A percentile compares a stretch with the other conserved stretches of the same genome.
phyloP scores from a whole-genome alignment of 2,329 filamentous ascomycete species.

The Aspergillus proliferans region DNA sequence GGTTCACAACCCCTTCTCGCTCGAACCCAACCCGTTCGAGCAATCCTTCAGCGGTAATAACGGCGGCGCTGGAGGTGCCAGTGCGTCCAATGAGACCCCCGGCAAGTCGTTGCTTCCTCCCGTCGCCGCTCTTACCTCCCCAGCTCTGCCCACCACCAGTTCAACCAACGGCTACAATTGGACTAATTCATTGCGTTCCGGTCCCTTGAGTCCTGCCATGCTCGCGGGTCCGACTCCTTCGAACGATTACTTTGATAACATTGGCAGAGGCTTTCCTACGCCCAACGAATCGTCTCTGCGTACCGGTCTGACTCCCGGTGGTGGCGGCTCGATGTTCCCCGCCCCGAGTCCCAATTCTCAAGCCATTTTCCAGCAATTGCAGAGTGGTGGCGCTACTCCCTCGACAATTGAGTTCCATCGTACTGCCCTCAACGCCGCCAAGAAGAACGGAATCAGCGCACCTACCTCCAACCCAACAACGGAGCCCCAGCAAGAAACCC shows the following conservation, averaged over 20 bases:
- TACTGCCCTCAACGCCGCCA: conserved; percentile 75
- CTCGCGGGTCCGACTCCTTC: conserved; percentile 69
- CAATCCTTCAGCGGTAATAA: conserved; percentile 68
- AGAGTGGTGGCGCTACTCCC: conserved; percentile 78
- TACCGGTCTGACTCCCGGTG: conserved; percentile 86
- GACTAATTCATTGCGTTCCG: conserved; percentile 81
- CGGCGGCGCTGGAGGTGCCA: conserved; percentile 1
- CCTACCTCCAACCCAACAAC: conserved; percentile 39
- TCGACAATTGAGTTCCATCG: conserved; percentile 91
- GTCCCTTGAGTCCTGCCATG: conserved; percentile 95
- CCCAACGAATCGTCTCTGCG: conserved; percentile 93
- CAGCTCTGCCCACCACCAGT: conserved; percentile 71
- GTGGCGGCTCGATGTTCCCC: conserved; percentile 95
- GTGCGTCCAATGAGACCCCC: conserved; percentile 64
- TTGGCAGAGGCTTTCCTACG: conserved; percentile 81
- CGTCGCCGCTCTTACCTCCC: conserved; percentile 84
- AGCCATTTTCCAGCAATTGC: conserved; percentile 71
- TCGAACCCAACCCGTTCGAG: conserved; percentile 93
- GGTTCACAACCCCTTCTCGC: conserved; percentile 49
- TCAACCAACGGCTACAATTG: conserved; percentile 67
- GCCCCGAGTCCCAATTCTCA: conserved; percentile 81
- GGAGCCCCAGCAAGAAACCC: conserved; percentile 31
- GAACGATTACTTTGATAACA: conserved; percentile 83
- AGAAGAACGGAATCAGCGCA: conserved; percentile 46
- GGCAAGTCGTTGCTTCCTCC: conserved; percentile 77